Evolutionary conservation across 768 basidiomycete species (phyloP).

Genomic region (Ephemerocybe angulata): DNA sequence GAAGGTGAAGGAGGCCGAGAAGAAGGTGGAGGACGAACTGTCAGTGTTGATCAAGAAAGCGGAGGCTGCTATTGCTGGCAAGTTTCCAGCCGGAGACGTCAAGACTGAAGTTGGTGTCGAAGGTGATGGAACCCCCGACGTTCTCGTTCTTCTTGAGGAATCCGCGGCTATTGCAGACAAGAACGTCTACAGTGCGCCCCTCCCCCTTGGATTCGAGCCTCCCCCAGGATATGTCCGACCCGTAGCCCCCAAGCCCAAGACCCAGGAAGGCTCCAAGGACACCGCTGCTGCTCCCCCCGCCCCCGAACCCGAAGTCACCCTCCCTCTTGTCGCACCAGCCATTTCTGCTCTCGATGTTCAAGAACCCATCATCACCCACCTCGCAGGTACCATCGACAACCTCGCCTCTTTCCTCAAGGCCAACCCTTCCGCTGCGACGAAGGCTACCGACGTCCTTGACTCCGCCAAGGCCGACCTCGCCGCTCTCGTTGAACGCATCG

Average conservation of each 20-base stretch:
- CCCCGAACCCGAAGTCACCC: conserved; percentile 25
- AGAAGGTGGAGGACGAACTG: conserved; percentile 57
- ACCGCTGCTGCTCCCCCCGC: conserved; percentile 13
- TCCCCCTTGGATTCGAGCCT: conserved; percentile 93
- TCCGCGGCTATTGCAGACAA: conserved; percentile 26
- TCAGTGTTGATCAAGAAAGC: conserved; percentile 67
- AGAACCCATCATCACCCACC: conserved; percentile 91
- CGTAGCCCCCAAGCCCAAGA: conserved; percentile 39
- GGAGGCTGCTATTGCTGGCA: conserved; percentile 62
- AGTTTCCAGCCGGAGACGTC: conserved; percentile 21
- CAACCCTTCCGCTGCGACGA: conserved; percentile 61
- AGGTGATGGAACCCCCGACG: conserved; percentile 16
- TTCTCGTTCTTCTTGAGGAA: conserved; percentile 18
- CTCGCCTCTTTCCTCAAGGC: conserved; percentile 80
- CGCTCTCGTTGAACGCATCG: conserved; percentile 70
- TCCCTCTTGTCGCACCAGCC: conserved; percentile 80
- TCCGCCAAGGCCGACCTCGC: conserved; percentile 80
- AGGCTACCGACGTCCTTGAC: conserved; percentile 73
- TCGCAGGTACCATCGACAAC: conserved; percentile 89
- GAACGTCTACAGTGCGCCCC: conserved; percentile 59
- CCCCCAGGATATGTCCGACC: conserved; percentile 84
- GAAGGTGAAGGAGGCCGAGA: conserved; percentile 33
- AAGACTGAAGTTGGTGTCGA: neutral
- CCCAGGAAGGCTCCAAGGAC: conserved; percentile 10
- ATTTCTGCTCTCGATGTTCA: conserved; percentile 68